phyloP scores from a whole-genome alignment of 495 filamentous ascomycete species.

The Trichoderma asperelloides region DNA sequence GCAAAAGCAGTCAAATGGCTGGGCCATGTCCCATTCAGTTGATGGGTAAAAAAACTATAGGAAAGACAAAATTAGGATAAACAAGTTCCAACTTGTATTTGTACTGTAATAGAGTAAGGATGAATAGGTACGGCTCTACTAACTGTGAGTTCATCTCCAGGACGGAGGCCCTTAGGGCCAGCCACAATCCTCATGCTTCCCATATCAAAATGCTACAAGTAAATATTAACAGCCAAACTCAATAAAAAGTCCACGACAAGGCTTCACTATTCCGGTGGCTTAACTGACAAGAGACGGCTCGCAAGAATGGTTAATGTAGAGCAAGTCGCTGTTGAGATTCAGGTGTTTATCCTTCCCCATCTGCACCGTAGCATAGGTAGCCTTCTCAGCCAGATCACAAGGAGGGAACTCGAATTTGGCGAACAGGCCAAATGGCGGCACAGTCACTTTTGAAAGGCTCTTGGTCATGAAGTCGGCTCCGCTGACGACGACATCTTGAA shows the following conservation, averaged over 20 bases:
- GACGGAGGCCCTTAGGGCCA: slow-evolving; percentile 43
- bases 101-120: slow-evolving; percentile 9
- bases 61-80: neutral
- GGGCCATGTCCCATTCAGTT: slow-evolving; percentile 68
- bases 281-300: slow-evolving; percentile 49
- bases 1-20: slow-evolving; percentile 62
- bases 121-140: slow-evolving; percentile 13
- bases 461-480: slow-evolving; percentile 48
- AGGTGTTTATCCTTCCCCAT: slow-evolving; percentile 52
- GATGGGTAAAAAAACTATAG: slow-evolving; percentile 64
- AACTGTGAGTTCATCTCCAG: slow-evolving; percentile 55
- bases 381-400: slow-evolving; percentile 41
- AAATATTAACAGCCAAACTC: neutral
- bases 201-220: slow-evolving; percentile 50
- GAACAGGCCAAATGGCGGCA: slow-evolving; percentile 55
- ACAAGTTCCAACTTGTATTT: neutral
- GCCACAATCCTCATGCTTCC: slow-evolving; percentile 52
- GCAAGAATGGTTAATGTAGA: slow-evolving; percentile 72
- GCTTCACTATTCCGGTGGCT: neutral
- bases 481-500: slow-evolving; percentile 41
- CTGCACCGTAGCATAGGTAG: slow-evolving; percentile 66
- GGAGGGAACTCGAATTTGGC: slow-evolving; percentile 43
- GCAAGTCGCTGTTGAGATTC: slow-evolving; percentile 65
- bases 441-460: slow-evolving; percentile 49
- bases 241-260: neutral